A percentile compares a stretch with the other conserved stretches of the same genome.
Evolutionary conservation across 768 basidiomycete species (phyloP).

Genomic region (Phylloporus scabripes): DNA sequence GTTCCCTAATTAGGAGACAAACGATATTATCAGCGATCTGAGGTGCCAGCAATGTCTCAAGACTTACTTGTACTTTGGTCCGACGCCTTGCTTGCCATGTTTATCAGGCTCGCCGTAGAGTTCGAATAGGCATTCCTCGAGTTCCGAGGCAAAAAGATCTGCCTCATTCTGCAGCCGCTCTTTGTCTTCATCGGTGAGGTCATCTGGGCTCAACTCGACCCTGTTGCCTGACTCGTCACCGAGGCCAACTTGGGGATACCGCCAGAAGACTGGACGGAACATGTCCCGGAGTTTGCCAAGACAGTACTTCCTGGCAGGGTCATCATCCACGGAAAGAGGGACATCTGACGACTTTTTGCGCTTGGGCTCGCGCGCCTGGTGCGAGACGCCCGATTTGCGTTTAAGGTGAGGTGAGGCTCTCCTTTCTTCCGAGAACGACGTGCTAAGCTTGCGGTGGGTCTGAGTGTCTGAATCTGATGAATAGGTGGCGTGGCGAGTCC

Average conservation of each 20-base stretch:
- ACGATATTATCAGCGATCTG: not conserved
- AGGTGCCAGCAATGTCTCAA: not conserved
- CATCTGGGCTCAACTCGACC: constrained; percentile 44
- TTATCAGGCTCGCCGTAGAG: constrained; percentile 76
- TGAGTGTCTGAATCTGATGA: constrained; percentile 40
- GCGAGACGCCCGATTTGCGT: constrained; percentile 46
- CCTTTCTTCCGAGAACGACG: constrained; percentile 18
- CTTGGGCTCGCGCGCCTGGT: constrained; percentile 36
- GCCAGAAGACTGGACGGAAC: constrained; percentile 63
- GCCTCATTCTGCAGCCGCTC: constrained; percentile 50
- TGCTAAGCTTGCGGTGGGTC: constrained; percentile 18
- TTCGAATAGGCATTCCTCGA: constrained; percentile 75
- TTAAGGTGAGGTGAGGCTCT: constrained; percentile 36
- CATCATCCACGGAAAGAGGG: constrained; percentile 44
- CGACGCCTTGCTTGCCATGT: constrained; percentile 54
- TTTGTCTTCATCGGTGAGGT: constrained; percentile 58
- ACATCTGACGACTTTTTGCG: constrained; percentile 46
- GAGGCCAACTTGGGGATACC: constrained; percentile 53
- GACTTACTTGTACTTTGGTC: constrained; percentile 74
- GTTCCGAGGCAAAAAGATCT: constrained; percentile 58
- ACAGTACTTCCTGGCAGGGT: constrained; percentile 76
- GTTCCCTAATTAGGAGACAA: constrained; percentile 50
- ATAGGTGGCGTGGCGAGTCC: constrained; percentile 35
- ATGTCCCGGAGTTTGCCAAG: constrained; percentile 69
- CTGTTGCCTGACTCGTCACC: constrained; percentile 30